These are phyloP conservation scores for Beauveria medogensis DNA, from an alignment of 2,329 filamentous ascomycete species.

Conservation along the genomic window DNA sequence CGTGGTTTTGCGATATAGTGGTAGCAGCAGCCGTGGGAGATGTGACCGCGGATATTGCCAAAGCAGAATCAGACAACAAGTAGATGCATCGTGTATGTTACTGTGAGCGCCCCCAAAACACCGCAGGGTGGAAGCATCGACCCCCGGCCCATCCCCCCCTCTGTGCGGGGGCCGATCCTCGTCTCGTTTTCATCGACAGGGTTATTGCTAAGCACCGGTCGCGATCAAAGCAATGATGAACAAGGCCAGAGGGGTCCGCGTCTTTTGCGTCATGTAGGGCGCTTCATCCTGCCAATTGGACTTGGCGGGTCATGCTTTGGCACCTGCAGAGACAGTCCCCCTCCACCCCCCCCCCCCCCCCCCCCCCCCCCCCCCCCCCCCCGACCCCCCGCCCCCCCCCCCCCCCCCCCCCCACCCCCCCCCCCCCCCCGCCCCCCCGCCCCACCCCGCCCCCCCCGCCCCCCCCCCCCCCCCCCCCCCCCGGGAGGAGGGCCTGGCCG, in stretches of 20 bases:
- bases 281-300: slow-evolving; percentile 1
- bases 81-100: not conserved
- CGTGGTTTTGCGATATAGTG: not conserved
- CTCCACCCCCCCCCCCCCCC: not conserved
- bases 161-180: not conserved
- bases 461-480: too few relatives aligned
- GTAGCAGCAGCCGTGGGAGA: not conserved
- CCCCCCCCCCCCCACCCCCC: too few relatives aligned
- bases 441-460: too few relatives aligned
- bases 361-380: too few relatives aligned
- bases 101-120: not conserved
- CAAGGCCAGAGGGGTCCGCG: not conserved
- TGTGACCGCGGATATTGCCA: not conserved
- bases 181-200: not conserved
- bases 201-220: not conserved
- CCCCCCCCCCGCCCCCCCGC: too few relatives aligned
- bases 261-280: not conserved
- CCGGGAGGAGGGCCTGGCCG: not conserved
- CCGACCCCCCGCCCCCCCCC: too few relatives aligned
- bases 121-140: not conserved
- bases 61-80: not conserved
- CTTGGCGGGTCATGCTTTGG: not conserved
- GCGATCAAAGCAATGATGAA: not conserved
- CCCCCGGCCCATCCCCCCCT: not conserved
- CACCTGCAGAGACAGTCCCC: not conserved